A percentile compares a stretch with the other conserved stretches of the same genome.
phyloP scores from a whole-genome alignment of 148 eudicot species.

The Cornus controversa region DNA sequence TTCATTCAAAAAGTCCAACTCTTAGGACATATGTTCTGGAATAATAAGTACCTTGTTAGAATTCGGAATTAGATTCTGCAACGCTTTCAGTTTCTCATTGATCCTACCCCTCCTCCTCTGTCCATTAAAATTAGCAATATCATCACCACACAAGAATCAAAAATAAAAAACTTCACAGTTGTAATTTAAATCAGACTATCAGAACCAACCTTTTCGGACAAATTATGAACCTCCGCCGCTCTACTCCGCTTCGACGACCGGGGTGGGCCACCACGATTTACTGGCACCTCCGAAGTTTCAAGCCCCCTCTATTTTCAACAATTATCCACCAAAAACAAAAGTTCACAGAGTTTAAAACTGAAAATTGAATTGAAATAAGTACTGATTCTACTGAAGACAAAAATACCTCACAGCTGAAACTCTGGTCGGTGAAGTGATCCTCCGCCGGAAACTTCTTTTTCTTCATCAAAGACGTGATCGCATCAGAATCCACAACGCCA shows the following conservation, averaged over 20 bases:
- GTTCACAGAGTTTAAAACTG: not conserved
- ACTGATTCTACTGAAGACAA: not conserved
- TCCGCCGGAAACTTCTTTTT: constrained; percentile 14
- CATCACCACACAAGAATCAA: not conserved
- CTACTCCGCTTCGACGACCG: constrained; percentile 67
- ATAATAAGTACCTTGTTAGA: constrained; percentile 56
- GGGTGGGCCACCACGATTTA: constrained; percentile 31
- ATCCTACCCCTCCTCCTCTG: constrained; percentile 88
- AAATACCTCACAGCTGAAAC: constrained; percentile 44
- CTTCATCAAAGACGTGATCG: constrained; percentile 26
- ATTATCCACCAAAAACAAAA: not conserved
- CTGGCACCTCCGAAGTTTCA: constrained; percentile 36
- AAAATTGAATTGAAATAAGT: not conserved
- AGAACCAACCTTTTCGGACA: constrained; percentile 72
- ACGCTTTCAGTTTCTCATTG: constrained; percentile 79
- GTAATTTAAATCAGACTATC: not conserved
- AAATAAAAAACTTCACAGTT: not conserved
- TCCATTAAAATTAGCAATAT: constrained; percentile 21
- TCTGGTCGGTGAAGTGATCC: constrained; percentile 29
- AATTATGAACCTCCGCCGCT: constrained; percentile 86
- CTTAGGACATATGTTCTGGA: not conserved
- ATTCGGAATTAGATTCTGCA: constrained; percentile 84
- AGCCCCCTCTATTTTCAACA: constrained; percentile 35
- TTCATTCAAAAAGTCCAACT: not conserved
- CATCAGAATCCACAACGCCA: constrained; percentile 17